phyloP scores from a whole-genome alignment of 1,284 basidiomycete genomes.

The Phylloporus sp. region DNA sequence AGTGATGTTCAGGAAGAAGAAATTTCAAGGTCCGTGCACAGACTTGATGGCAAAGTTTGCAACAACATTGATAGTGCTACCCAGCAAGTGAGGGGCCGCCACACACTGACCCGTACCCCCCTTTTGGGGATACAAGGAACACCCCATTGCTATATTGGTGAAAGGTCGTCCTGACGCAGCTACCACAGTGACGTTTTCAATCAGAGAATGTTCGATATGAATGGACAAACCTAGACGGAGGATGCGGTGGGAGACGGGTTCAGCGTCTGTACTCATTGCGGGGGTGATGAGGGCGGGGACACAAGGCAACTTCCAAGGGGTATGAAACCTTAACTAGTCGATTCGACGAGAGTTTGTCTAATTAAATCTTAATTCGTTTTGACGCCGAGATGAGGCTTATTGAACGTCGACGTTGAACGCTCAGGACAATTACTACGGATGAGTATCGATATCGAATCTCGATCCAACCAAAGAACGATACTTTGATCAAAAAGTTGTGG shows the following conservation, averaged over 20 bases:
- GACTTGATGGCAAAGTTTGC: constrained; percentile 10
- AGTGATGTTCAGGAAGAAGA: constrained; percentile 19
- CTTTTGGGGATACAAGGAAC: constrained; percentile 7
- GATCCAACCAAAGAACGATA: background rate
- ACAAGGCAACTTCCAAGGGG: constrained; percentile 23
- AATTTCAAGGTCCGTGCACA: constrained; percentile 19
- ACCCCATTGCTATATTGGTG: constrained; percentile 18
- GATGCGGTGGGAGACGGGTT: constrained; percentile 20
- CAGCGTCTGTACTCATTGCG: constrained; percentile 27
- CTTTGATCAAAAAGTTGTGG: constrained; percentile 19
- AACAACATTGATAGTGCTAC: constrained; percentile 9
- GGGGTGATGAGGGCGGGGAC: constrained; percentile 34
- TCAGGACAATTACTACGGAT: constrained; percentile 8
- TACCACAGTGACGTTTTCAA: constrained; percentile 29
- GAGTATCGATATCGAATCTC: constrained; percentile 17
- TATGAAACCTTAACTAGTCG: constrained; percentile 37
- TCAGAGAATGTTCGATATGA: constrained; percentile 31
- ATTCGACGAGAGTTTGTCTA: constrained; percentile 15
- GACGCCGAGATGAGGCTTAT: constrained; percentile 35
- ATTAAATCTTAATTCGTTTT: constrained; percentile 34
- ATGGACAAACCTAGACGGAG: constrained; percentile 23
- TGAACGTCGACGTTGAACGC: constrained; percentile 11
- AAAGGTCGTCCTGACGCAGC: constrained; percentile 15
- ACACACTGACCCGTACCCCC: constrained; percentile 19
- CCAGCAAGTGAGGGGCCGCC: constrained; percentile 5